Conservation (phyloP, 2,329 filamentous ascomycete species). For the Fusarium subglutinans region DNA sequence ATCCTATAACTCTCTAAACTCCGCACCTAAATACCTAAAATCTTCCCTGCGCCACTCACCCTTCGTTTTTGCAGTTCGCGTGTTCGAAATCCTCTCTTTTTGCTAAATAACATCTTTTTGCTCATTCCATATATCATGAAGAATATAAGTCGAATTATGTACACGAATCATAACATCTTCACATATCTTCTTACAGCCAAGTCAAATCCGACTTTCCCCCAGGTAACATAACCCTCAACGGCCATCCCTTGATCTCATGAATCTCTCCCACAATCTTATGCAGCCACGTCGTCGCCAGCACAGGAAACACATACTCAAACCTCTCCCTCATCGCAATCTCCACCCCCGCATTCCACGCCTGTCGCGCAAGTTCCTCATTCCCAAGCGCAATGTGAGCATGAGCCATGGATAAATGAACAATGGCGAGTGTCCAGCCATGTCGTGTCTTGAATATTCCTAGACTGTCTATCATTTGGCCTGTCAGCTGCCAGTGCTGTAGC, state of each 20-base stretch:
- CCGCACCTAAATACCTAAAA: neutral
- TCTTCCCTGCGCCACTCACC: too few relatives aligned
- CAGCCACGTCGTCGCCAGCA: slow-evolving; percentile 45
- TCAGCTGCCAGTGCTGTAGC: slow-evolving; percentile 31
- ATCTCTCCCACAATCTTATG: slow-evolving; percentile 39
- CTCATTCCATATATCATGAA: neutral
- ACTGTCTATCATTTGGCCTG: slow-evolving; percentile 28
- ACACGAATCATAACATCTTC: neutral
- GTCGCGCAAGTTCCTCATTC: slow-evolving; percentile 6
- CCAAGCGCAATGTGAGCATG: slow-evolving; percentile 42
- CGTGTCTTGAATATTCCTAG: slow-evolving; percentile 36
- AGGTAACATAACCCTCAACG: slow-evolving; percentile 47
- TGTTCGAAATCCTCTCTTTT: neutral
- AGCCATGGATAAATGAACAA: slow-evolving; percentile 43
- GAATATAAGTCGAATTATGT: rapidly evolving
- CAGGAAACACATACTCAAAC: slow-evolving; percentile 47
- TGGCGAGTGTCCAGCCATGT: slow-evolving; percentile 39
- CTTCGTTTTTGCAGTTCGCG: neutral
- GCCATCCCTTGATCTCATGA: slow-evolving; percentile 41
- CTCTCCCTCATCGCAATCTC: slow-evolving; percentile 39
- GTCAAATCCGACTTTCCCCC: slow-evolving; percentile 41
- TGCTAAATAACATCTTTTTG: neutral
- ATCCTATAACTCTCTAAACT: neutral
- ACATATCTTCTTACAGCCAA: neutral
- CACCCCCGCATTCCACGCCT: slow-evolving; percentile 40